Evolutionary conservation across 768 basidiomycete species (phyloP), one percentile per base, ranked within the genome.

Genomic region (Porphyrellus cyaneotinctus): DNA sequence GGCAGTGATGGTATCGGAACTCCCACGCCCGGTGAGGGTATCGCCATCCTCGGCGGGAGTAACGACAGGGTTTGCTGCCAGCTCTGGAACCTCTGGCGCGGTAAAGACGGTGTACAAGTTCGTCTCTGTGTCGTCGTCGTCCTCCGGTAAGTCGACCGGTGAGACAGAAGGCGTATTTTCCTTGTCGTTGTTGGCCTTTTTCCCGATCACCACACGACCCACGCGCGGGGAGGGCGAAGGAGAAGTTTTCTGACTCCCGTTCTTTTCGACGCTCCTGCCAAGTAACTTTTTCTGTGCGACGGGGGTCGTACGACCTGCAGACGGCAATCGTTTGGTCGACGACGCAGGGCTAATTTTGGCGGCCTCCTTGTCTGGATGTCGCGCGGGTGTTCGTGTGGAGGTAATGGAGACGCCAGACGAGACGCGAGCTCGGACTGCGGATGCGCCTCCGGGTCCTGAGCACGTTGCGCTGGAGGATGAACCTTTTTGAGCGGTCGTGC

Each of bases 101-200:
- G 62, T 66, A 45, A 37, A 64, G 10, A 58, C 64, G 5, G 57
- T 61, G 35, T 59, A 20, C 5, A 62, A 17, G 23, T 59, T 58
- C 3, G 59, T 64, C 58, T 44, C 64, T 56, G 47, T 70, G 71
- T 70, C 47, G 77, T 82, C 32, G 69, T 72, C 47, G 64, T 69
- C 61, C 62, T 73, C 52, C 72, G 62, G 22, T 20, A 54, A 24
- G 8, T 60, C 79, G 74, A 22, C 69, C 66, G 22, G 70, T 15
- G 47, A 42, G 17, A 53, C 32, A 0, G 43, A 45, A 4, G 48
- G 64, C 2, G 51, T 51, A 14, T 54, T 66, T 31, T 61, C 58
- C 45, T 67, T 58, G 30, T 56, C 45, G 2, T 41, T 47, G 18
- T 56, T 53, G 0, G 10, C 72, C 41, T 77, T 78, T 51, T 45